Evolutionary conservation across 164 flowering plant genomes (phyloP), one percentile per base, ranked within the genome.

Genomic region (Umbilicus rupestris): DNA sequence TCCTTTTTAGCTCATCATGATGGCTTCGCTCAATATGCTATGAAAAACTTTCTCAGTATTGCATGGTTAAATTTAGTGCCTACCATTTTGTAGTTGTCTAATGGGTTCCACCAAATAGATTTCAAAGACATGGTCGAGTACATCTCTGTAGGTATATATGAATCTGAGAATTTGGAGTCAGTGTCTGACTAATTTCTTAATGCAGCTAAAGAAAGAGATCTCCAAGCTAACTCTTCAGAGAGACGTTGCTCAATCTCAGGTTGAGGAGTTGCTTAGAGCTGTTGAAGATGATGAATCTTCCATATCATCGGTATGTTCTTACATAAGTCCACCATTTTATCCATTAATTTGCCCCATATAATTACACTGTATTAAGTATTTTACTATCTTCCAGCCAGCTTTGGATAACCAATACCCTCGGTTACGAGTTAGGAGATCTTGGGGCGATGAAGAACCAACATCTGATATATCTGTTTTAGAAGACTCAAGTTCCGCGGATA

Each of bases 151-250:
- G n/a, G n/a, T n/a, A n/a, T n/a, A n/a, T n/a, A n/a, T n/a, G n/a
- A n/a, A n/a, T n/a, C n/a, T 30, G 17, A 16, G 19, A 29, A 33
- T 60, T 31, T 2, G 35, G 10, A 28, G 14, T 30, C 39, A 16
- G 39, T 62, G 3, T 35, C 31, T 35, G 10, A 20, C 16, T 39
- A 62, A 19, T n/a, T 33, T 62, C 22, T 20, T 5, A 3, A 12
- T 63, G 65, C 65, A 63, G 65, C 65, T 63, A 33, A 63, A 35
- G 65, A 63, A 33, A 63, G 65, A 63, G 46, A 63, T 63, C 42
- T 37, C 65, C 46, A 63, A 63, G 45, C 29, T 63, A 39, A 63
- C 65, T 63, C 65, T 33, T n/a, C 65, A 63, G 65, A 63, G 65
- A 22, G 65, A 63, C 45, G 24, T 63, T 63, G 65, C 65, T n/a